A percentile compares a stretch with the other conserved stretches of the same genome.
These are phyloP conservation scores for Cyphellophora attinorum DNA, from an alignment of 2,329 filamentous ascomycete species.

Conservation along the genomic window DNA sequence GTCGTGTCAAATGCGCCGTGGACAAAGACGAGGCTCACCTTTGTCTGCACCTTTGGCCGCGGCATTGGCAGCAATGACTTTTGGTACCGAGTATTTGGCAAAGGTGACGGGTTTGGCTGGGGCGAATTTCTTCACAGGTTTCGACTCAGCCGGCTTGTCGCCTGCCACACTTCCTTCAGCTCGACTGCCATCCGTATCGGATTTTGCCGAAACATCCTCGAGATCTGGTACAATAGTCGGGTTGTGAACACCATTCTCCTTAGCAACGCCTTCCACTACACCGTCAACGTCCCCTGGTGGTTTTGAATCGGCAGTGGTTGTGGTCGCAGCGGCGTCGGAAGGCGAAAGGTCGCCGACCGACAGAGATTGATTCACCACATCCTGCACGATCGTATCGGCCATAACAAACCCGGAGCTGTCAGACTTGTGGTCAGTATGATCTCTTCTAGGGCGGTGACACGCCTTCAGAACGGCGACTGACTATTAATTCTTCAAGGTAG, in stretches of 20 bases:
- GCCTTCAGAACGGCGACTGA: no score
- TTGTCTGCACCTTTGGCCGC: conserved; percentile 18
- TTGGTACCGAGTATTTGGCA: conserved; percentile 56
- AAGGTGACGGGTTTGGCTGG: conserved; percentile 58
- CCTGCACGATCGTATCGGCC: conserved; percentile 60
- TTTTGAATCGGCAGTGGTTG: conserved; percentile 38
- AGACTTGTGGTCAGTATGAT: conserved; percentile 19
- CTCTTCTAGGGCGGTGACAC: no score
- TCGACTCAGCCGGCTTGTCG: conserved; percentile 31
- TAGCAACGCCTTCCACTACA: conserved; percentile 39
- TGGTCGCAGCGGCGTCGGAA: conserved; percentile 57
- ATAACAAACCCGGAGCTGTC: conserved; percentile 54
- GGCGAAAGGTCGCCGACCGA: conserved; percentile 55
- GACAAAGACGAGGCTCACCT: conserved; percentile 1
- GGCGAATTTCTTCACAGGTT: conserved; percentile 49
- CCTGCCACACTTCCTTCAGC: conserved; percentile 36
- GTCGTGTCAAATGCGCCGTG: conserved; percentile 9
- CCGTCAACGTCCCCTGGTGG: conserved; percentile 11
- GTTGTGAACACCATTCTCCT: conserved; percentile 28
- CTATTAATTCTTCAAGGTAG: conserved; percentile 13
- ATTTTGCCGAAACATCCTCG: conserved; percentile 42
- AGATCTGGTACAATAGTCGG: conserved; percentile 17
- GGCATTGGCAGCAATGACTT: conserved; percentile 43
- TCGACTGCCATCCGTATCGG: conserved; percentile 54
- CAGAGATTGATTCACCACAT: conserved; percentile 64